phyloP scores from a whole-genome alignment of 106 monocot species.

The Dendrobium nobile region DNA sequence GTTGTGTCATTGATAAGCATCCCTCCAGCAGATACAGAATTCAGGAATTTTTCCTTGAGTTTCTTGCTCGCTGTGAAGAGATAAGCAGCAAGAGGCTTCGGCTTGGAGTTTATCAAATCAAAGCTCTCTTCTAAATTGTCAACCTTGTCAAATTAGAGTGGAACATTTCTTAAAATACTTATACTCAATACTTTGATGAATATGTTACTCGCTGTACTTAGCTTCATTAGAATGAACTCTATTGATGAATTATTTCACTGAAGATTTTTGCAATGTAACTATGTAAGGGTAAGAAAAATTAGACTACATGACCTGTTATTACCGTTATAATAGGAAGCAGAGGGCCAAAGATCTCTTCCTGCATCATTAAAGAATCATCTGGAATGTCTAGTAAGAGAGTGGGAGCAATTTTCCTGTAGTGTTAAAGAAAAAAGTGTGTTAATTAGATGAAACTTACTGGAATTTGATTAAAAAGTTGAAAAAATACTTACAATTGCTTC shows the following conservation, averaged over 20 bases:
- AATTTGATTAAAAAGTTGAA: not conserved
- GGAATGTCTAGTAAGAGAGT: conserved; percentile 59
- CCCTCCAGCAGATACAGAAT: conserved; percentile 46
- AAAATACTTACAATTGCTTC: conserved; percentile 40
- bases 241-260: too few species aligned
- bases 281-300: not conserved
- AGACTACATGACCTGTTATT: not conserved
- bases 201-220: too few species aligned
- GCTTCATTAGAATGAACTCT: too few species aligned
- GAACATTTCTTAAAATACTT: too few species aligned
- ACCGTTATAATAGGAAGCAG: conserved; percentile 61
- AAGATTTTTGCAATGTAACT: too few species aligned
- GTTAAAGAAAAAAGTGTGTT: not conserved
- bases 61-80: conserved; percentile 64
- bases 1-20: conserved; percentile 47
- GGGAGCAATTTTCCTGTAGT: conserved; percentile 44
- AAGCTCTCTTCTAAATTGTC: conserved; percentile 55
- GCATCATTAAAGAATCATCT: conserved; percentile 55
- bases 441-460: not conserved
- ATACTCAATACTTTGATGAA: too few species aligned
- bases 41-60: conserved; percentile 42
- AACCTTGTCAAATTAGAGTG: conserved; percentile 20
- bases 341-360: conserved; percentile 72
- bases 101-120: conserved; percentile 36
- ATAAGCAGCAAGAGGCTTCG: conserved; percentile 70